Base-by-base conservation (phyloP, 2,329 filamentous ascomycete genomes). In the Teratosphaeria zuluensis region DNA sequence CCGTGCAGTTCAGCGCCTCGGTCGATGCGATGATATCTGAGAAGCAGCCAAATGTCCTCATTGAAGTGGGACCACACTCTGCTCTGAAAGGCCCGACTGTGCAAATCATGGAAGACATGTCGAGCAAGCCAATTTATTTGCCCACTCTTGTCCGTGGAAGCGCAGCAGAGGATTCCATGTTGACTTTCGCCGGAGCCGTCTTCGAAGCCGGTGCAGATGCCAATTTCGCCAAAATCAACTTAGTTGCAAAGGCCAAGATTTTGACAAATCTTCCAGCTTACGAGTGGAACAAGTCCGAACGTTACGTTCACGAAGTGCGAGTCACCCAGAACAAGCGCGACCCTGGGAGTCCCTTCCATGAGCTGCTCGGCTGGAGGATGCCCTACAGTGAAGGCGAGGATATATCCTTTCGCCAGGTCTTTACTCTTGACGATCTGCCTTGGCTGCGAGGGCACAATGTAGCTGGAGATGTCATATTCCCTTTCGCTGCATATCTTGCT, bases 1-100 rank as follows among this genome's bases (percentile, higher is more conserved):
- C 78, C 0, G 78, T 80, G 0, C 63, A 76, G 0, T 80, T 81
- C 61, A 65, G 66, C 7, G 68, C 77, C 51, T 78, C 78, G 0
- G 42, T 80, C 8, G 33, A 54, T 38, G 67, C 73, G 8, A 28
- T 28, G 24, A 2, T 28, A 28, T 28, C 24, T 2, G 24, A 28
- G 4, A 28, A 28, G 24, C 24, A 28, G 24, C 24, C 24, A 28
- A 28, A 28, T 28, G 24, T 28, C 24, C 71, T 64, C 14, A 64
- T 80, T 3, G 78, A 80, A 56, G 61, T 80, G 11, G 78, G 78
- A 0, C 75, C 78, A 2, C 78, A 80, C 60, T 72, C 77, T 0
- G 73, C 75, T 1, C 69, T 81, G 4, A 74, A 74, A 61, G 70
- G 70, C 0, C 75, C 78, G 0, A 67, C 71, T 0, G 65, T 59